phyloP scores from a whole-genome alignment of 2,329 filamentous ascomycete species.

The Ambrosiella cleistominuta region DNA sequence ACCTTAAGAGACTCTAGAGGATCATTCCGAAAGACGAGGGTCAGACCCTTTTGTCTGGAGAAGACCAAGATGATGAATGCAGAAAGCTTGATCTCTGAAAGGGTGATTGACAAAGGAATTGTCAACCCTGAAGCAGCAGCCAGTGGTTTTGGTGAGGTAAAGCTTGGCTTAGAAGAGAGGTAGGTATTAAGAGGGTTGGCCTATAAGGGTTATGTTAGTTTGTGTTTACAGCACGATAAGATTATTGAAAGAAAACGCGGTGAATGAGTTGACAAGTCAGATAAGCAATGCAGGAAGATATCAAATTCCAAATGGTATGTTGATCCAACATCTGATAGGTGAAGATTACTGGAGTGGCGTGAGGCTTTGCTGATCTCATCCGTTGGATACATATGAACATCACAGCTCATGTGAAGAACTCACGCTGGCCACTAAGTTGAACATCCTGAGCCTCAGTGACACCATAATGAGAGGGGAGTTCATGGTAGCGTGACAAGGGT shows the following conservation, averaged over 20 bases:
- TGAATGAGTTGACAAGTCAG: no score
- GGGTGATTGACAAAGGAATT: conserved; percentile 90
- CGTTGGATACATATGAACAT: no score
- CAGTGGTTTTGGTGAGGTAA: conserved; percentile 81
- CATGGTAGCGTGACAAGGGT: background rate
- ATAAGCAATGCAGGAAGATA: no score
- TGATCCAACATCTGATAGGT: no score
- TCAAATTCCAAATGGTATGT: no score
- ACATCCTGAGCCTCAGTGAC: background rate
- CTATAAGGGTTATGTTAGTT: conserved; percentile 22
- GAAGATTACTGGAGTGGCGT: background rate
- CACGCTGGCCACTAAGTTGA: background rate
- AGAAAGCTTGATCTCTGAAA: conserved; percentile 88
- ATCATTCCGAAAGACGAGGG: conserved; percentile 93
- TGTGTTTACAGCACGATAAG: no score
- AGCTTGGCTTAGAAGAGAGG: conserved; percentile 74
- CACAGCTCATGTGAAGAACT: background rate
- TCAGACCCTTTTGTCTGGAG: conserved; percentile 91
- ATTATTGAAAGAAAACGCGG: no score
- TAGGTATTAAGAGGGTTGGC: conserved; percentile 96
- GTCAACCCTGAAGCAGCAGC: conserved; percentile 84
- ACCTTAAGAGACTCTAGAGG: conserved; percentile 95
- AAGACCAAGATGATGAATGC: conserved; percentile 97
- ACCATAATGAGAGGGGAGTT: background rate
- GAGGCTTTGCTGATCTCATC: background rate